Evolutionary conservation across 2,329 filamentous ascomycete species (phyloP).

Genomic region (Huntiella moniliformis): DNA sequence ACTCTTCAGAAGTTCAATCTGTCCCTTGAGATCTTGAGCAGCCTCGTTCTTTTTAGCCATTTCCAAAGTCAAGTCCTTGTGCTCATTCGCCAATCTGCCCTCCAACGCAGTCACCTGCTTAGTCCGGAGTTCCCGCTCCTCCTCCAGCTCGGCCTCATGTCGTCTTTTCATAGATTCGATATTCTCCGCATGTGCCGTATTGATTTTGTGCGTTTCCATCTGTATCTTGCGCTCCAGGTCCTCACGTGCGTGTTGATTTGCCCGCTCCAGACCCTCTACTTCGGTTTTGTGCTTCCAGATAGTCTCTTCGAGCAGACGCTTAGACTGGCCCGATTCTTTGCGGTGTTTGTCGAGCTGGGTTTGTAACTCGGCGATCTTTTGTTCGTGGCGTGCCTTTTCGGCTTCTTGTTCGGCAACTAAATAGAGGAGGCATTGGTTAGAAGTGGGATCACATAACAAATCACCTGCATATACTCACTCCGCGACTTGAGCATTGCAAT

Average conservation of each 20-base stretch:
- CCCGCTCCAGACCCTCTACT: conserved; percentile 33
- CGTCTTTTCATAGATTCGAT: conserved; percentile 44
- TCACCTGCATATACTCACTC: conserved; percentile 33
- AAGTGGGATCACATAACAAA: neutral
- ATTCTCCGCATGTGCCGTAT: conserved; percentile 47
- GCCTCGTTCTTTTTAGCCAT: conserved; percentile 36
- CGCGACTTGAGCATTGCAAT: conserved; percentile 55
- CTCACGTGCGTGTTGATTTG: conserved; percentile 37
- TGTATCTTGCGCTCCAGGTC: conserved; percentile 31
- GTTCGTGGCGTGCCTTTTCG: conserved; percentile 26
- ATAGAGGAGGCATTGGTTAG: conserved; percentile 12
- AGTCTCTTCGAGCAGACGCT: conserved; percentile 20
- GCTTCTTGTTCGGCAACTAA: conserved; percentile 31
- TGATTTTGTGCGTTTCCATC: conserved; percentile 37
- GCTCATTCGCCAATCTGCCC: conserved; percentile 30
- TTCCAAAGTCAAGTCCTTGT: conserved; percentile 29
- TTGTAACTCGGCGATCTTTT: conserved; percentile 46
- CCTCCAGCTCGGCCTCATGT: conserved; percentile 45
- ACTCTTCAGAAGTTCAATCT: conserved; percentile 26
- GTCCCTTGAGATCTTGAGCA: conserved; percentile 27
- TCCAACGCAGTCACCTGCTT: conserved; percentile 50
- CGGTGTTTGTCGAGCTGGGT: conserved; percentile 20
- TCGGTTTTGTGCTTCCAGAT: conserved; percentile 28
- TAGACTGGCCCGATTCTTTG: conserved; percentile 35
- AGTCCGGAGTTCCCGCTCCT: conserved; percentile 37